phyloP scores from a whole-genome alignment of 2,329 filamentous ascomycete species.

The Didymella arachidicola region DNA sequence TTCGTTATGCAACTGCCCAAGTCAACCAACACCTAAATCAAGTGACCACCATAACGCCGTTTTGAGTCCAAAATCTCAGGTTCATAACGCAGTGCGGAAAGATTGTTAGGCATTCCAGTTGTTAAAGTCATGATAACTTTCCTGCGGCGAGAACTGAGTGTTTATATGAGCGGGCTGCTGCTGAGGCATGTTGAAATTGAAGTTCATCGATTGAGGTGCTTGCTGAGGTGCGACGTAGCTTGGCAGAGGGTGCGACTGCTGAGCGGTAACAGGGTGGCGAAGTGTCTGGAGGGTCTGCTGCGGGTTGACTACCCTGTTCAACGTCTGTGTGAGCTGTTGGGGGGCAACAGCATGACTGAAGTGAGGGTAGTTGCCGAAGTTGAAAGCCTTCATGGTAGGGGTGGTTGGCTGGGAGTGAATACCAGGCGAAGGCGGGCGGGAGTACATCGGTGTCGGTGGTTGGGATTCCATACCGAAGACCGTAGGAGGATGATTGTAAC shows the following conservation, averaged over 20 bases:
- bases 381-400: constrained; percentile 30
- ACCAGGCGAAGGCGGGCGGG: constrained; percentile 20
- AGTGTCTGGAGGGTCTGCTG: constrained; percentile 20
- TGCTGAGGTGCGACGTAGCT: constrained; percentile 18
- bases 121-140: constrained; percentile 14
- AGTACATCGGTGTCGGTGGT: constrained; percentile 22
- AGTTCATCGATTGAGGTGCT: constrained; percentile 16
- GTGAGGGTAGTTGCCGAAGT: constrained; percentile 19
- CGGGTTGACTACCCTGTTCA: constrained; percentile 22
- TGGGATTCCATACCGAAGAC: constrained; percentile 30
- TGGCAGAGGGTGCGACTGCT: constrained; percentile 18
- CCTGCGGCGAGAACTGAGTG: constrained; percentile 18
- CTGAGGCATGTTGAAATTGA: constrained; percentile 13
- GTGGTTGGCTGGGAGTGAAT: constrained; percentile 42
- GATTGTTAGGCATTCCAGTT: constrained; percentile 13
- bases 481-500: constrained; percentile 34
- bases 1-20: constrained; percentile 16
- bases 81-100: constrained; percentile 3
- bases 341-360: constrained; percentile 23
- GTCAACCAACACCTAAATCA: not conserved
- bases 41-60: constrained; percentile 8
- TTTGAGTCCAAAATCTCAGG: constrained; percentile 11
- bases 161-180: constrained; percentile 19
- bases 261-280: constrained; percentile 20
- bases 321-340: constrained; percentile 21